Base-by-base conservation (phyloP, 2,329 filamentous ascomycete species). In the Chaetomiaceae sp. region DNA sequence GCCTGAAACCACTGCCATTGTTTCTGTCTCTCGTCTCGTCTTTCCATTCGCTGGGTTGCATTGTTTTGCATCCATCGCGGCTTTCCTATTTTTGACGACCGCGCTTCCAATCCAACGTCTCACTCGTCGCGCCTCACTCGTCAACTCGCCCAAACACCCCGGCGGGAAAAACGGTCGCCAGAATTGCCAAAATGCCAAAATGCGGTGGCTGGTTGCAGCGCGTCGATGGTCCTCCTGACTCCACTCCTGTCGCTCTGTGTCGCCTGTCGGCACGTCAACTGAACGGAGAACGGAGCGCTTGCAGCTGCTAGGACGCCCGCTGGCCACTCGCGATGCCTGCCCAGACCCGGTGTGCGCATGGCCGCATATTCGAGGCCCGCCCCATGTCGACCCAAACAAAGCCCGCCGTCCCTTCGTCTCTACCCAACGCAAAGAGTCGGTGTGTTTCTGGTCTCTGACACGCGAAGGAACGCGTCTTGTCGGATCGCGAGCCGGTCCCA, bases 311-410 rank as follows among this genome's bases (percentile, higher is more conserved):
- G 36, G 49, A 48, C 46, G 42, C 45, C 49, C 53, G 23, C 55
- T 53, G 55, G 56, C 61, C 61, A 62, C 46, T 63, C 57, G 61
- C 42, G 37, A 33, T 53, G 53, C 51, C 53, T 53, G 57, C 58
- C 59, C 60, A 61, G 54, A 51, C 50, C 29, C 56, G 54, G 43
- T 57, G 54, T 59, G 63, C 61, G 50, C 44, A 33, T 60, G 63
- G 62, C 63, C 62, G 63, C 63, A 65, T 64, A 64, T 57, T 48
- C 48, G 32, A 58, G 58, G 63, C 63, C 63, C 58, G 62, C 61
- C 49, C 56, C 49, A 56, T 60, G 52, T 40, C 48, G 56, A 58
- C 59, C 61, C 55, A 59, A 64, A 57, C 58, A 64, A 53, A 54
- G 54, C 51, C 52, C 47, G 50, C 41, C 50, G 51, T 40, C 46